phyloP scores from a whole-genome alignment of 257 asterid genomes.

The Przewalskia tangutica region DNA sequence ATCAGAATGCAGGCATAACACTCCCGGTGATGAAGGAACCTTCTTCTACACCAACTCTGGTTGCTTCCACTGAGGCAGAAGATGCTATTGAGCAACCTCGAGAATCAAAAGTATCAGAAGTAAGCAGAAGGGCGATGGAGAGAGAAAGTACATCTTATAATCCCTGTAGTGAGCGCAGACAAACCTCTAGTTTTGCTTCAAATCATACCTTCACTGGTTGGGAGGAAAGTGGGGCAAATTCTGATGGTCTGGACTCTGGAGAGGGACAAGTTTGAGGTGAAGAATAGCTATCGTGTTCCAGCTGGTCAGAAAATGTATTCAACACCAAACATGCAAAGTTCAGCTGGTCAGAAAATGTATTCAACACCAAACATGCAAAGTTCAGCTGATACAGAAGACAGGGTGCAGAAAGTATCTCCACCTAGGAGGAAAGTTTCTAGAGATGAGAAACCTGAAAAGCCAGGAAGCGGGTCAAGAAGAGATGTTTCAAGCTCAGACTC shows the following conservation, averaged over 20 bases:
- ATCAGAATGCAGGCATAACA: slow-evolving; percentile 43
- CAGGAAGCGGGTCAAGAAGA: slow-evolving; percentile 33
- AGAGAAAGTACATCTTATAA: slow-evolving; percentile 49
- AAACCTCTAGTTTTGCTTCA: slow-evolving; percentile 35
- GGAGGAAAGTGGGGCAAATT: slow-evolving; percentile 40
- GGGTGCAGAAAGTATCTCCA: slow-evolving; percentile 70
- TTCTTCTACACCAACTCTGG: slow-evolving; percentile 39
- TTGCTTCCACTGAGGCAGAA: slow-evolving; percentile 46
- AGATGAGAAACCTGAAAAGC: slow-evolving; percentile 58
- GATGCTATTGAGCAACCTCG: slow-evolving; percentile 46
- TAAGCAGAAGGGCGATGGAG: slow-evolving; percentile 40
- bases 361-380: too few relatives aligned
- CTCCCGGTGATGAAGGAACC: slow-evolving; percentile 51
- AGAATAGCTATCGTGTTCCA: slow-evolving; percentile 32
- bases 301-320: slow-evolving; percentile 45
- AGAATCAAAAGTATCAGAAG: slow-evolving; percentile 45
- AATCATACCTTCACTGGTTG: slow-evolving; percentile 35
- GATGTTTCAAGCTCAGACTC: slow-evolving; percentile 37
- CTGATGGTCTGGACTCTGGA: slow-evolving; percentile 34
- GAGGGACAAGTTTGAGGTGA: slow-evolving; percentile 40
- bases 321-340: slow-evolving; percentile 29
- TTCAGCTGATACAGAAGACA: slow-evolving; percentile 50
- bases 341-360: too few relatives aligned
- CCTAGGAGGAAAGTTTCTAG: slow-evolving; percentile 49
- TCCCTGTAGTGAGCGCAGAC: slow-evolving; percentile 32